Percentiles rank a stretch among this genome's conserved stretches.
These are phyloP conservation scores for Zarea fungicola DNA, from an alignment of 2,329 filamentous ascomycete genomes.

Conservation along the genomic window DNA sequence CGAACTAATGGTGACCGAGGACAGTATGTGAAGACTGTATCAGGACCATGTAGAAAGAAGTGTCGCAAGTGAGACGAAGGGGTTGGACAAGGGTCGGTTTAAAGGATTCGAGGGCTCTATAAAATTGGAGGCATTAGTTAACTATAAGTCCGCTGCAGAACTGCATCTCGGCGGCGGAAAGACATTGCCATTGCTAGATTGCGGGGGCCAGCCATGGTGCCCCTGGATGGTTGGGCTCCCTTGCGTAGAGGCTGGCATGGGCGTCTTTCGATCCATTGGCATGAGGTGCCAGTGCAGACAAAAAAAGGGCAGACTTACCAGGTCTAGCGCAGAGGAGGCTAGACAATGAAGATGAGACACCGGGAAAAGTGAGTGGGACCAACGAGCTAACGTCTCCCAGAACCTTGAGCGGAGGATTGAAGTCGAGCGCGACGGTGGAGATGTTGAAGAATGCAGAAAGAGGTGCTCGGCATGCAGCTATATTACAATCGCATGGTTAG, in stretches of 20 bases:
- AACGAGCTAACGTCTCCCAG: slow-evolving; percentile 64
- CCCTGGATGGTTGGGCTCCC: slow-evolving; percentile 21
- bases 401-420: slow-evolving; percentile 37
- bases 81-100: slow-evolving; percentile 42
- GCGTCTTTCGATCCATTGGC: slow-evolving; percentile 21
- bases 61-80: slow-evolving; percentile 29
- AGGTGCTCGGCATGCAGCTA: slow-evolving; percentile 34
- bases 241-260: slow-evolving; percentile 24
- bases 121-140: slow-evolving; percentile 28
- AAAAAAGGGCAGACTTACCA: slow-evolving; percentile 44
- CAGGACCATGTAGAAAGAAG: slow-evolving; percentile 35
- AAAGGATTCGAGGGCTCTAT: slow-evolving; percentile 42
- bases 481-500: slow-evolving; percentile 23
- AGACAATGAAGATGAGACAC: slow-evolving; percentile 44
- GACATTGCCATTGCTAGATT: slow-evolving; percentile 16
- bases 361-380: slow-evolving; percentile 49
- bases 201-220: slow-evolving; percentile 9
- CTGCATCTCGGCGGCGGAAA: slow-evolving; percentile 21
- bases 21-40: slow-evolving; percentile 46
- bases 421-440: slow-evolving; percentile 40
- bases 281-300: slow-evolving; percentile 15
- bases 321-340: slow-evolving; percentile 37
- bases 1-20: slow-evolving; percentile 50
- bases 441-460: slow-evolving; percentile 29
- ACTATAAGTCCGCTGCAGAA: slow-evolving; percentile 10